Base-by-base conservation (phyloP, 2,329 filamentous ascomycete genomes). In the Ophiostoma populinum region DNA sequence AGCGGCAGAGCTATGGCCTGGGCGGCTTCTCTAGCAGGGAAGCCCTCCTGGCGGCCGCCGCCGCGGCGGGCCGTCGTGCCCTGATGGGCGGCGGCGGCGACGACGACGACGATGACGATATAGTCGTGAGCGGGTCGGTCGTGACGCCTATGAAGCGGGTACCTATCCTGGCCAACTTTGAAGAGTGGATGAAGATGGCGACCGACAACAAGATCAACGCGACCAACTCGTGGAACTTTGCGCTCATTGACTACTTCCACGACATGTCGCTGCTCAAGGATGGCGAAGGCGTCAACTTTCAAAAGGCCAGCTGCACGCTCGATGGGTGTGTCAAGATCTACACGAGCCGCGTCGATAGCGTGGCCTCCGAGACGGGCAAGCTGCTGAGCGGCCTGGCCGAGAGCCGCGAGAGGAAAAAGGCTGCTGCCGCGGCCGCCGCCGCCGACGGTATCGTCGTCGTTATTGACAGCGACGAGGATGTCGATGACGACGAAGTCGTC, bases 181-280 rank as follows among this genome's bases (percentile, higher is more conserved):
- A 98, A 55, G 90, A 98, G 54, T 95, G 87, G 90, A 95, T 98
- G 85, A 98, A 95, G 66, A 92, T 98, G 85, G 90, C 90, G 2
- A 95, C 90, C 12, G 90, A 98, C 61, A 98, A 98, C 61, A 90
- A 90, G 58, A 98, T 98, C 65, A 98, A 95, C 53, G 87, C 90
- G 32, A 75, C 79, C 40, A 98, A 98, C 56, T 94, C 86, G 20
- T 98, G 90, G 90, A 95, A 95, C 55, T 95, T 98, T 58, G 90
- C 90, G n/a, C 70, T 98, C 13, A 98, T 98, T 52, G 90, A 98
- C 56, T 98, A 98, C 58, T 98, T 98, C 50, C 87, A 98, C 55
- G 90, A 98, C 51, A 95, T 98, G 90, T 93, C 85, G 2, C 62
- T 98, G 28, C 64, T 98, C 32, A 92, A 92, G 52, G 90, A 98